Evolutionary conservation across 352 stramenopile species (phyloP).

Genomic region (Aphanomyces invadans): DNA sequence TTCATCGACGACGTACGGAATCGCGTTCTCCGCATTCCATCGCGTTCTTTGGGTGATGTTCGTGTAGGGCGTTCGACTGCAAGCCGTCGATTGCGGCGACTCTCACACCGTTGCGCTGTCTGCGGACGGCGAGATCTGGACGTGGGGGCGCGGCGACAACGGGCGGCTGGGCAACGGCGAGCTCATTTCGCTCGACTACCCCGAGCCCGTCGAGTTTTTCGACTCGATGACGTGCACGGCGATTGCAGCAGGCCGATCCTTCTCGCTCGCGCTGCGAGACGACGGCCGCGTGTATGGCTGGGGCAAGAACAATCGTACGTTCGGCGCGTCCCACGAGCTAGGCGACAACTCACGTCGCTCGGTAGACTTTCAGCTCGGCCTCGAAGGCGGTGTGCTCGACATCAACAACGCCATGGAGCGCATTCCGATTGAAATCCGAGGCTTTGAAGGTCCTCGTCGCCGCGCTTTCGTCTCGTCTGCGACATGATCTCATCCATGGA

Average conservation of each 20-base stretch:
- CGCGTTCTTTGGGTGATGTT: no score
- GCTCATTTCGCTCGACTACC: constrained; percentile 67
- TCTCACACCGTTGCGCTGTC: constrained; percentile 87
- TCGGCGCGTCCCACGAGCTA: not conserved
- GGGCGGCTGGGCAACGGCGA: constrained; percentile 86
- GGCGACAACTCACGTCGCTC: no score
- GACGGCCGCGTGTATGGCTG: constrained; percentile 84
- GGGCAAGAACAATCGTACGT: constrained; percentile 89
- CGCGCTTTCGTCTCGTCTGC: no score
- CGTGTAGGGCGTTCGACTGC: constrained; percentile 67
- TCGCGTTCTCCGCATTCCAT: no score
- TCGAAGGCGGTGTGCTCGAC: constrained; percentile 82
- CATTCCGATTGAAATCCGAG: constrained; percentile 80
- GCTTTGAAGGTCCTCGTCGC: constrained; percentile 34
- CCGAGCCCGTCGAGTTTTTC: constrained; percentile 81
- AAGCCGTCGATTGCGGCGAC: constrained; percentile 65
- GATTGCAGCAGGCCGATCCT: constrained; percentile 82
- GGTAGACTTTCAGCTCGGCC: constrained; percentile 82
- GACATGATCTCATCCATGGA: no score
- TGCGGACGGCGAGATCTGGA: constrained; percentile 85
- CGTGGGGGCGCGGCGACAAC: constrained; percentile 89
- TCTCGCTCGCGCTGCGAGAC: constrained; percentile 81
- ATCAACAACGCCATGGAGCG: constrained; percentile 89
- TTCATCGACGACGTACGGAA: constrained; percentile 53
- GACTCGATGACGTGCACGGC: constrained; percentile 52